Evolutionary conservation across 2,329 filamentous ascomycete genomes (phyloP).

Genomic region (Esteya vermicola): DNA sequence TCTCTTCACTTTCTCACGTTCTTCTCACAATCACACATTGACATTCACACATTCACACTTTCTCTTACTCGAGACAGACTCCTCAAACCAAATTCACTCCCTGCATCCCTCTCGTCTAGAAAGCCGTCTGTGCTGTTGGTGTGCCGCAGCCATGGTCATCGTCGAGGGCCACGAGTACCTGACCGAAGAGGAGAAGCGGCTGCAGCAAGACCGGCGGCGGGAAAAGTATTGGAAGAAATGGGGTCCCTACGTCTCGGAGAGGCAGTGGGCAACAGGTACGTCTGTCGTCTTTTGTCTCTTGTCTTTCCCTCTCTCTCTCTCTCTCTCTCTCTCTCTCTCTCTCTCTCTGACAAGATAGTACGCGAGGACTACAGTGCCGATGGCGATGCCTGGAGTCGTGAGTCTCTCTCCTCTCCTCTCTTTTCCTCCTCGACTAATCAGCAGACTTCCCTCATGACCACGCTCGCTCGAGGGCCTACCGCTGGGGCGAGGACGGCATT

Average conservation of each 20-base stretch:
- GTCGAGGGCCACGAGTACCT: constrained; percentile 79
- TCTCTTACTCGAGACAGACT: no score
- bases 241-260: constrained; percentile 85
- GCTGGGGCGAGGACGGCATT: constrained; percentile 96
- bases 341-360: constrained; percentile 11
- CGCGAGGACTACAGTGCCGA: constrained; percentile 75
- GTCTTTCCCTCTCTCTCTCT: no score
- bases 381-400: constrained; percentile 92
- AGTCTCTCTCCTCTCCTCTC: constrained; percentile 23
- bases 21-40: no score
- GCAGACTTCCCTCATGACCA: constrained; percentile 89
- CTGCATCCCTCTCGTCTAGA: no score
- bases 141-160: constrained; percentile 55
- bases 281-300: constrained; percentile 4
- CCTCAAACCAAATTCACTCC: no score
- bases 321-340: constrained; percentile 1
- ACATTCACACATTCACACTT: no score
- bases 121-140: no score
- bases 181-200: constrained; percentile 78
- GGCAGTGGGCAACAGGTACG: constrained; percentile 88
- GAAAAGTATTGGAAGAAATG: constrained; percentile 97
- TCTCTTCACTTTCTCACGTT: no score
- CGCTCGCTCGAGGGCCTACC: constrained; percentile 73
- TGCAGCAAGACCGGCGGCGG: constrained; percentile 72
- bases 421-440: not conserved